A percentile compares a stretch with the other conserved stretches of the same genome.
phyloP scores from a whole-genome alignment of 2,329 filamentous ascomycete genomes.

The Calonectria crousiana region DNA sequence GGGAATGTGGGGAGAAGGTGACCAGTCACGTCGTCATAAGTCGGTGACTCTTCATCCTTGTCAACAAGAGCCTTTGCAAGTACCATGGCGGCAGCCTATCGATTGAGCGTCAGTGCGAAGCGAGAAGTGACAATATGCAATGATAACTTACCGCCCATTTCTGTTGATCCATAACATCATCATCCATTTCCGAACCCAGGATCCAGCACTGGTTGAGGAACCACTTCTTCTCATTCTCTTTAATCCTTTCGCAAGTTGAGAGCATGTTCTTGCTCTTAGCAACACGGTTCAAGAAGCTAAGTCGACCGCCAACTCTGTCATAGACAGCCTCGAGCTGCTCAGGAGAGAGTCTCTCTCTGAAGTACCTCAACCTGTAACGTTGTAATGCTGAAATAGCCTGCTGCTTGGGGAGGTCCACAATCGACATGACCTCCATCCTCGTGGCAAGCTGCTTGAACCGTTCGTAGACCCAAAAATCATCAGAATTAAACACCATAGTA shows the following conservation, averaged over 20 bases:
- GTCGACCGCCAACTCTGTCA: slow-evolving; percentile 84
- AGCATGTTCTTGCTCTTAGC: slow-evolving; percentile 90
- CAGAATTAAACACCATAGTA: slow-evolving; percentile 93
- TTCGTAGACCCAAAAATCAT: slow-evolving; percentile 99
- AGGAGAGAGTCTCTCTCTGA: slow-evolving; percentile 68
- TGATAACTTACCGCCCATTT: slow-evolving; percentile 83
- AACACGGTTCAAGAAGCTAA: slow-evolving; percentile 89
- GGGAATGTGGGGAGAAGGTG: slow-evolving; percentile 85
- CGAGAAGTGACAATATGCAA: neutral
- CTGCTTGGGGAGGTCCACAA: slow-evolving; percentile 83
- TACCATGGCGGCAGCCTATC: slow-evolving; percentile 88
- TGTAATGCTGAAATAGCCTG: slow-evolving; percentile 82
- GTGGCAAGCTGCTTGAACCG: slow-evolving; percentile 92
- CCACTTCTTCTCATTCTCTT: slow-evolving; percentile 79
- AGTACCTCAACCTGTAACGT: slow-evolving; percentile 86
- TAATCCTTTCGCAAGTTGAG: slow-evolving; percentile 79
- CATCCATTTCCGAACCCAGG: slow-evolving; percentile 82
- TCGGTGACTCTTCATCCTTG: slow-evolving; percentile 75
- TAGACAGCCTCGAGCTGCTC: slow-evolving; percentile 82
- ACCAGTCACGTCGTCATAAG: slow-evolving; percentile 74
- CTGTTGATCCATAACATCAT: slow-evolving; percentile 98
- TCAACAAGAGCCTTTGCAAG: slow-evolving; percentile 93
- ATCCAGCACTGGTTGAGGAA: slow-evolving; percentile 83
- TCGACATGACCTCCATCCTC: slow-evolving; percentile 91
- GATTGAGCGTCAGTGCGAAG: slow-evolving; percentile 19